Conservation (phyloP, 371 early-diverging fungal species). For the Apophysomyces ossiformis region DNA sequence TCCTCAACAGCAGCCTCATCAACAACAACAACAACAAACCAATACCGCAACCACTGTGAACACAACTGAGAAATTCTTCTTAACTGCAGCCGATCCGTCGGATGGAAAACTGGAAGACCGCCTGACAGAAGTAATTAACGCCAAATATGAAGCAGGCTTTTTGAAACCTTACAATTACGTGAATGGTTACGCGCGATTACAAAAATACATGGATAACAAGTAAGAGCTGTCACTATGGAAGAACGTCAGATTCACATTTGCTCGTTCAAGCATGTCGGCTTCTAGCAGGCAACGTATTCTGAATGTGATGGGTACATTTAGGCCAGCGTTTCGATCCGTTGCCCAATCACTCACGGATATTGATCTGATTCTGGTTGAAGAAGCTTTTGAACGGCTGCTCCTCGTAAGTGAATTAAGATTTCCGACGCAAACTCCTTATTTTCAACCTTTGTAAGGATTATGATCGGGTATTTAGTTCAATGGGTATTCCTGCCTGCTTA, state of each 20-base stretch:
- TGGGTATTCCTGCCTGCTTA: slow-evolving; percentile 93
- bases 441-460: slow-evolving; percentile 67
- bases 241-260: not conserved
- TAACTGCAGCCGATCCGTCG: slow-evolving; percentile 87
- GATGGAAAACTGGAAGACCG: slow-evolving; percentile 84
- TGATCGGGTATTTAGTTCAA: slow-evolving; percentile 90
- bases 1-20: slow-evolving; percentile 20
- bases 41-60: slow-evolving; percentile 49
- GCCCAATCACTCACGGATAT: slow-evolving; percentile 91
- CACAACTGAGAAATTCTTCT: slow-evolving; percentile 82
- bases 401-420: slow-evolving; percentile 47
- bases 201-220: slow-evolving; percentile 88
- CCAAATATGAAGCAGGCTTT: slow-evolving; percentile 92
- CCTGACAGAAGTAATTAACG: slow-evolving; percentile 85
- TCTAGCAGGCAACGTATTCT: slow-evolving; percentile 77
- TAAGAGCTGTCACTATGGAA: slow-evolving; percentile 28
- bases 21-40: slow-evolving; percentile 16
- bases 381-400: slow-evolving; percentile 90
- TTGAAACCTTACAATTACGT: slow-evolving; percentile 94
- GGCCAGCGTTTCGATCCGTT: slow-evolving; percentile 83
- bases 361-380: slow-evolving; percentile 91
- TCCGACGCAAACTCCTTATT: not conserved
- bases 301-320: slow-evolving; percentile 85
- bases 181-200: slow-evolving; percentile 86
- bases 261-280: slow-evolving; percentile 64